These are phyloP conservation scores for Hypoxylon sp. DNA, from an alignment of 2,329 filamentous ascomycete genomes.

Conservation along the genomic window DNA sequence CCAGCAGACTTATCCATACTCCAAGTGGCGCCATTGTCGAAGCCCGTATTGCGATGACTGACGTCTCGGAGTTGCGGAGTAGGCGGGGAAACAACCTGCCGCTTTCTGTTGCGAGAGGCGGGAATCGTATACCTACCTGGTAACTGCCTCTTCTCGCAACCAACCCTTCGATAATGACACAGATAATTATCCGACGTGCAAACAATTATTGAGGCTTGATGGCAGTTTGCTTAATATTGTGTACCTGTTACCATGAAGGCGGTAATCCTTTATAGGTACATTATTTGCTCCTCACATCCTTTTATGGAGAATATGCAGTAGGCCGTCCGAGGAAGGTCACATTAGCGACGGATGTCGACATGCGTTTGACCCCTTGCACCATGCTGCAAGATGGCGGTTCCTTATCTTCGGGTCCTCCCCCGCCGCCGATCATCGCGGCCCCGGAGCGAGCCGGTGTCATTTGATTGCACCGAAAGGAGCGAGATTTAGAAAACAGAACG, in stretches of 20 bases:
- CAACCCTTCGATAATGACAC: not conserved
- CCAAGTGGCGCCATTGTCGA: conserved; percentile 15
- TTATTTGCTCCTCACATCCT: not conserved
- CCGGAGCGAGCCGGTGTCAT: not conserved
- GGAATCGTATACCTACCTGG: conserved; percentile 5
- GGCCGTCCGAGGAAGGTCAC: conserved; percentile 25
- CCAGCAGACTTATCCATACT: conserved; percentile 22
- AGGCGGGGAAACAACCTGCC: not conserved
- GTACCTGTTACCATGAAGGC: not conserved
- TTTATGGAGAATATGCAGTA: conserved; percentile 2
- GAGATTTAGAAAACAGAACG: too few species aligned
- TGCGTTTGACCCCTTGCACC: conserved; percentile 7
- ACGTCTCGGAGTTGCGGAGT: not conserved
- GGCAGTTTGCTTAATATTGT: not conserved
- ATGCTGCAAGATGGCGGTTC: conserved; percentile 1
- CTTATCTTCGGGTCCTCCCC: conserved; percentile 18
- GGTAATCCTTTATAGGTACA: not conserved
- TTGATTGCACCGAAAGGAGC: not conserved
- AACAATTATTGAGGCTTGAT: not conserved
- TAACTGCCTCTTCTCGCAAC: not conserved
- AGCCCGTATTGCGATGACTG: not conserved
- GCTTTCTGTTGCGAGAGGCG: not conserved
- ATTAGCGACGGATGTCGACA: conserved; percentile 21
- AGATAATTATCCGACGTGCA: not conserved
- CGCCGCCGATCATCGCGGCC: conserved; percentile 20